Percentiles rank a stretch among this genome's conserved stretches.
phyloP scores from a whole-genome alignment of 768 basidiomycete species.

The Trametes meyenii region DNA sequence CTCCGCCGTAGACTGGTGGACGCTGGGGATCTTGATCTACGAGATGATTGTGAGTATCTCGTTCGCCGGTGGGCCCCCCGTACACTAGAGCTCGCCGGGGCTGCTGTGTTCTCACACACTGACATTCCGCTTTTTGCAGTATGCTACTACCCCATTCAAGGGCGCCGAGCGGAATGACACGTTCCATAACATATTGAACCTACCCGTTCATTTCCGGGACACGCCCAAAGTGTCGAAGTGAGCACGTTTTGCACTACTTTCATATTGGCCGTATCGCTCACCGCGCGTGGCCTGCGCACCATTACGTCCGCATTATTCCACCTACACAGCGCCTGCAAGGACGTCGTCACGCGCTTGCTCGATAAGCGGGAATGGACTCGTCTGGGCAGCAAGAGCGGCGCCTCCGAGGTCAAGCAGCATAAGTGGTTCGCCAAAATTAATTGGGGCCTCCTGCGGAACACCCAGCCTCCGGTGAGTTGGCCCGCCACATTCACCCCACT shows the following conservation, averaged over 20 bases:
- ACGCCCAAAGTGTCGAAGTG: slow-evolving; percentile 75
- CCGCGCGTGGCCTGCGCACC: slow-evolving; percentile 5
- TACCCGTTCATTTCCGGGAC: slow-evolving; percentile 87
- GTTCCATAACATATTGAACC: slow-evolving; percentile 90
- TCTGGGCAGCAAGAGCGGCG: slow-evolving; percentile 90
- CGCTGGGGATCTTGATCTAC: slow-evolving; percentile 95
- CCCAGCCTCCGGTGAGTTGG: slow-evolving; percentile 82
- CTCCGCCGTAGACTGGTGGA: slow-evolving; percentile 99
- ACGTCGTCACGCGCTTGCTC: slow-evolving; percentile 81
- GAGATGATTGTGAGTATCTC: slow-evolving; percentile 90
- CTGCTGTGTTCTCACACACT: slow-evolving; percentile 4
- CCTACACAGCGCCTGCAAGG: slow-evolving; percentile 74
- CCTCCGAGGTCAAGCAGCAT: slow-evolving; percentile 98
- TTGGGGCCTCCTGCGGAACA: slow-evolving; percentile 94
- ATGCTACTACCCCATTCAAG: slow-evolving; percentile 99
- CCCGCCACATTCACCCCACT: slow-evolving; percentile 1
- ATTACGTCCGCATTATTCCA: slow-evolving; percentile 17
- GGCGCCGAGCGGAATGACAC: slow-evolving; percentile 93
- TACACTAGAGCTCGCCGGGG: slow-evolving; percentile 1
- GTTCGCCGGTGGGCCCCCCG: slow-evolving; percentile 10
- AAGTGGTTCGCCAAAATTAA: slow-evolving; percentile 97
- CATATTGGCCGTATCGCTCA: slow-evolving; percentile 16
- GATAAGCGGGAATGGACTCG: slow-evolving; percentile 91
- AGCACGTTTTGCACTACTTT: slow-evolving; percentile 35
- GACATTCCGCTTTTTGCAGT: slow-evolving; percentile 52